A percentile compares a stretch with the other conserved stretches of the same genome.
phyloP scores from a whole-genome alignment of 2,329 filamentous ascomycete species.

The Penicillium sp. region DNA sequence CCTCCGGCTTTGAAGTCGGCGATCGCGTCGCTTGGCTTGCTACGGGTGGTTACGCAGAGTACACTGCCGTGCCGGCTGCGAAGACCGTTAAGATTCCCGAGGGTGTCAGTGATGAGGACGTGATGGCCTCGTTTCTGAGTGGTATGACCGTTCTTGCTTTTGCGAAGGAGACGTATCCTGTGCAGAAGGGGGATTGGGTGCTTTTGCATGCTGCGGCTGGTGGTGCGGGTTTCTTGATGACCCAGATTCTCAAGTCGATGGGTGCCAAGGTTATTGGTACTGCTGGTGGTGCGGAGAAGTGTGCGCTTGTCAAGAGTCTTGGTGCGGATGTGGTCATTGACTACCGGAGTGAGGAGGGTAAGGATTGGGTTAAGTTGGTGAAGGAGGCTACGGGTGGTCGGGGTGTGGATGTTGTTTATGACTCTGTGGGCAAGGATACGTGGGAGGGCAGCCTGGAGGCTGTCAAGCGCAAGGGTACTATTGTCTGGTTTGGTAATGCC shows the following conservation, averaged over 20 bases:
- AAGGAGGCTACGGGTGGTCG: slow-evolving; percentile 81
- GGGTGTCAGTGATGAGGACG: slow-evolving; percentile 64
- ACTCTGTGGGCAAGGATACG: slow-evolving; percentile 83
- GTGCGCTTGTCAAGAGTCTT: slow-evolving; percentile 66
- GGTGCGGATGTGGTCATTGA: slow-evolving; percentile 77
- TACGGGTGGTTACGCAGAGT: slow-evolving; percentile 63
- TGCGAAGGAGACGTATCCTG: slow-evolving; percentile 72
- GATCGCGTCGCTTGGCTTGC: slow-evolving; percentile 75
- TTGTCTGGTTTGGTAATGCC: slow-evolving; percentile 83
- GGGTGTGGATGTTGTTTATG: slow-evolving; percentile 80
- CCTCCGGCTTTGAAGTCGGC: slow-evolving; percentile 65
- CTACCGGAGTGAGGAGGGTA: slow-evolving; percentile 82
- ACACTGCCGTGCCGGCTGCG: slow-evolving; percentile 59
- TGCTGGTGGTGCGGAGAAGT: slow-evolving; percentile 75
- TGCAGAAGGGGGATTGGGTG: slow-evolving; percentile 78
- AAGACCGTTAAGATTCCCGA: slow-evolving; percentile 69
- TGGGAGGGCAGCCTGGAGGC: slow-evolving; percentile 79
- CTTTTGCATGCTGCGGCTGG: slow-evolving; percentile 87
- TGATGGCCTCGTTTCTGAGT: slow-evolving; percentile 75
- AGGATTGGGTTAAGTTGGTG: slow-evolving; percentile 77
- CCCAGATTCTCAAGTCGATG: slow-evolving; percentile 73
- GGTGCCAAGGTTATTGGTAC: slow-evolving; percentile 83
- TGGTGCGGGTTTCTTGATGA: slow-evolving; percentile 76
- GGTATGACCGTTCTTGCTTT: slow-evolving; percentile 83
- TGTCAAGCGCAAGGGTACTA: slow-evolving; percentile 75